Evolutionary conservation across 306 rosid species (phyloP).

Genomic region (Begonia peltatifolia): DNA sequence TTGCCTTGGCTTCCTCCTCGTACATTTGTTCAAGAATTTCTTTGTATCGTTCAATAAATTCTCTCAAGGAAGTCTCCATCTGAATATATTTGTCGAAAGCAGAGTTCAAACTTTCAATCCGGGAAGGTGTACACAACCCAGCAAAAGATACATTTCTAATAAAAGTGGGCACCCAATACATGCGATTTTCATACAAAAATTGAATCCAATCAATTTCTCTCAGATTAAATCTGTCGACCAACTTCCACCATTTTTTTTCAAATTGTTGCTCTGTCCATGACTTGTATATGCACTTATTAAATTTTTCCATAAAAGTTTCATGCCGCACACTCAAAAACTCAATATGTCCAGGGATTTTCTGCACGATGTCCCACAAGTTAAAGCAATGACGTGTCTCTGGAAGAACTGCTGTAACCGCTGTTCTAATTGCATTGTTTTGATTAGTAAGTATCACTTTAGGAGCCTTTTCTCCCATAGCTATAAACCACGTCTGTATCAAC

Average conservation of each 20-base stretch:
- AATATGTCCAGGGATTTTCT: conserved; percentile 6
- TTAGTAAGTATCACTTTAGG: conserved; percentile 12
- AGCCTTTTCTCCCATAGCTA: conserved; percentile 15
- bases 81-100: conserved; percentile 12
- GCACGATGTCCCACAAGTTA: conserved; percentile 9
- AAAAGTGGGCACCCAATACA: conserved; percentile 12
- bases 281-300: conserved; percentile 9
- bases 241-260: conserved; percentile 12
- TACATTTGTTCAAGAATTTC: conserved; percentile 10
- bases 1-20: conserved; percentile 15
- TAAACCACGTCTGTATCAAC: conserved; percentile 13
- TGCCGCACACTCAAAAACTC: conserved; percentile 13
- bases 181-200: conserved; percentile 9
- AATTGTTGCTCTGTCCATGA: conserved; percentile 13
- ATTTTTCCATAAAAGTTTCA: conserved; percentile 13
- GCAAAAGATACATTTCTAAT: conserved; percentile 11
- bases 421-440: conserved; percentile 10
- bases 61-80: conserved; percentile 12
- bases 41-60: conserved; percentile 9
- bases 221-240: conserved; percentile 10
- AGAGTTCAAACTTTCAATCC: conserved; percentile 11
- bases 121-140: conserved; percentile 9
- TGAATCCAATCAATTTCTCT: conserved; percentile 15
- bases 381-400: conserved; percentile 14
- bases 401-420: conserved; percentile 11